Base-by-base conservation (phyloP, 768 basidiomycete genomes). In the Xerocomus spinulosus region DNA sequence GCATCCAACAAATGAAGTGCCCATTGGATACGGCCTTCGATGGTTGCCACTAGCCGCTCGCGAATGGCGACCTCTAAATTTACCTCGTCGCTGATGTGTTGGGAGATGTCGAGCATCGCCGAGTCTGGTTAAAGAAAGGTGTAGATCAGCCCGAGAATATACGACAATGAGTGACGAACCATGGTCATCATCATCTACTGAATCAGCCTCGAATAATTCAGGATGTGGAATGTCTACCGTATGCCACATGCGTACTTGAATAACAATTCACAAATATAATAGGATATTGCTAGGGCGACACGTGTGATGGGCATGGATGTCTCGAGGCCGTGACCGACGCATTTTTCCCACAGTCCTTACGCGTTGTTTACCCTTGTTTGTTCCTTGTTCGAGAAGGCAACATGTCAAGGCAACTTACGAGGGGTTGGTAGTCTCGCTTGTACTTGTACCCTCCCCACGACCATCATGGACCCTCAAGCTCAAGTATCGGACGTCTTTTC, bases 401-500 rank as follows among this genome's bases (percentile, higher is more conserved):
- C 17, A 21, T 14, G 41, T 14, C 28, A 24, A 42, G 28, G 29
- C 24, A 20, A 20, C 30, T 42, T 18, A 14, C 23, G 4, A n/a
- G 39, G 25, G 17, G 39, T 1, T 25, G 15, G 49, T 38, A 30
- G 32, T 28, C 38, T n/a, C n/a, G n/a, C n/a, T n/a, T 65, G 65
- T 65, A 67, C 63, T 67, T 56, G 50, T 66, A 59, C 25, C 9
- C 17, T n/a, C n/a, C n/a, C 26, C 5, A 10, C 5, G 26, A 32
- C 20, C 40, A 52, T 26, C 48, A 67, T 67, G 62, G 54, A 68
- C 39, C 23, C 57, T 5, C 42, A 58, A 29, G 14, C 51, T 1
- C 52, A 67, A 42, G 38, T 50, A 35, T 67, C 73, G 5, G 83
- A 88, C 68, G 79, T 88, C 20, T 88, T 84, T 71, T 83, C 83